These are phyloP conservation scores for Lecanicillium sp. DNA, from an alignment of 2,329 filamentous ascomycete species.

Conservation along the genomic window DNA sequence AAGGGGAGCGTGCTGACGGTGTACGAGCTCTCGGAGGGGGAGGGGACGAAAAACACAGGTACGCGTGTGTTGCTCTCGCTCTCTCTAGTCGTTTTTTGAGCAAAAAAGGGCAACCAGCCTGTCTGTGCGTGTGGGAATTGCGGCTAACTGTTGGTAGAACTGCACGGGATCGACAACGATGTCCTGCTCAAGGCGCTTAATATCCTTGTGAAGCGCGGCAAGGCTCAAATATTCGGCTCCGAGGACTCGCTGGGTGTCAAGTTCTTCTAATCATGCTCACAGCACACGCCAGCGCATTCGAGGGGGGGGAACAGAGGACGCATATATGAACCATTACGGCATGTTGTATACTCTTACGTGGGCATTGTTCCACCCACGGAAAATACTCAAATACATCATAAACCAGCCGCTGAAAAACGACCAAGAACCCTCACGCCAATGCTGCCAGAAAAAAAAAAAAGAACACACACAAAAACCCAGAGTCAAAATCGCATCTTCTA, in stretches of 20 bases:
- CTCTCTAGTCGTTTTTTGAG: background rate
- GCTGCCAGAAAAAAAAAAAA: background rate
- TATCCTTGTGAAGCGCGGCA: constrained; percentile 81
- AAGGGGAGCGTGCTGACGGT: constrained; percentile 84
- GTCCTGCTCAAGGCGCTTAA: constrained; percentile 73
- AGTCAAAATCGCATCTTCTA: constrained; percentile 12
- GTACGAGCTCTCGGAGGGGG: constrained; percentile 87
- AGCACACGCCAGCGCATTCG: no score
- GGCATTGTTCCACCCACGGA: background rate
- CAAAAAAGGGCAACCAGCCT: background rate
- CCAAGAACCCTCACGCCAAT: background rate
- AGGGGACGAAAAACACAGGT: constrained; percentile 66
- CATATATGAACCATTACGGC: background rate
- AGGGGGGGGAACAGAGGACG: background rate
- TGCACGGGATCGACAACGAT: constrained; percentile 81
- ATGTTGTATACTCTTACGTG: constrained; percentile 5
- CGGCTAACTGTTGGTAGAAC: constrained; percentile 50
- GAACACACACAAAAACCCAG: background rate
- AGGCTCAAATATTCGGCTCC: constrained; percentile 86
- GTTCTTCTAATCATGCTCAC: constrained; percentile 64
- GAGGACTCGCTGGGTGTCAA: constrained; percentile 90
- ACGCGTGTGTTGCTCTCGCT: constrained; percentile 21
- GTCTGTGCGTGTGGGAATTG: background rate
- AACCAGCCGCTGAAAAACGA: no score
- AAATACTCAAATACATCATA: background rate